A percentile compares a stretch with the other conserved stretches of the same genome.
These are phyloP conservation scores for Corchorus olitorius DNA, from an alignment of 345 rosid species.

Conservation along the genomic window DNA sequence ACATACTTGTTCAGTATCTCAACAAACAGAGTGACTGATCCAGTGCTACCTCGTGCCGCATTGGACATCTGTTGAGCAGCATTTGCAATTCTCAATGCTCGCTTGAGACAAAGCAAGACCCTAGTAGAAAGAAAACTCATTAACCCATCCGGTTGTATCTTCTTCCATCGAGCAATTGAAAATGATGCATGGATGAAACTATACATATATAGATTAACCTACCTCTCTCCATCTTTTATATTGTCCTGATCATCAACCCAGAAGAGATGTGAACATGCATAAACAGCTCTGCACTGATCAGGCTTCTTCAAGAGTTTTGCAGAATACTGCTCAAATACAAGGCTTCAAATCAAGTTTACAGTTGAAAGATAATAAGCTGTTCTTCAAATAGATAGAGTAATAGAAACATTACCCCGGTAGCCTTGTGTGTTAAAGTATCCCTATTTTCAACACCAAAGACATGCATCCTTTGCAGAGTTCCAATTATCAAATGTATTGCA, in stretches of 20 bases:
- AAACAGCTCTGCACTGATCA: slow-evolving; percentile 98
- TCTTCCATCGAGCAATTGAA: too few relatives aligned
- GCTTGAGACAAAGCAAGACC: slow-evolving; percentile 90
- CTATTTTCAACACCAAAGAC: slow-evolving; percentile 97
- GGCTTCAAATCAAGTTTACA: slow-evolving; percentile 24
- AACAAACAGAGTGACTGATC: slow-evolving; percentile 77
- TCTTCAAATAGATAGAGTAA: slow-evolving; percentile 11
- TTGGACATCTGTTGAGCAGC: slow-evolving; percentile 90
- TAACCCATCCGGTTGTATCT: too few relatives aligned
- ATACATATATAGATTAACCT: slow-evolving; percentile 15
- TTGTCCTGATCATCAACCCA: slow-evolving; percentile 94
- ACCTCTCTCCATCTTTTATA: slow-evolving; percentile 96
- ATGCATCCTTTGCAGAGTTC: slow-evolving; percentile 98
- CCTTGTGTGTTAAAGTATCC: slow-evolving; percentile 95
- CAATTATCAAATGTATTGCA: slow-evolving; percentile 83
- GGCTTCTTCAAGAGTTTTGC: slow-evolving; percentile 98
- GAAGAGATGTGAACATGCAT: slow-evolving; percentile 91
- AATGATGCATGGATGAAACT: neutral
- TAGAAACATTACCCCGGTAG: slow-evolving; percentile 76
- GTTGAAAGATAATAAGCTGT: slow-evolving; percentile 17
- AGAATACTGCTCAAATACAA: slow-evolving; percentile 69
- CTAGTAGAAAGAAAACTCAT: slow-evolving; percentile 33
- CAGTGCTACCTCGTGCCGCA: slow-evolving; percentile 76
- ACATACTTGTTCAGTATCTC: slow-evolving; percentile 94
- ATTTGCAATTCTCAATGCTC: slow-evolving; percentile 92